phyloP scores from a whole-genome alignment of 805 yeast species.

The Hanseniaspora meyeri region DNA sequence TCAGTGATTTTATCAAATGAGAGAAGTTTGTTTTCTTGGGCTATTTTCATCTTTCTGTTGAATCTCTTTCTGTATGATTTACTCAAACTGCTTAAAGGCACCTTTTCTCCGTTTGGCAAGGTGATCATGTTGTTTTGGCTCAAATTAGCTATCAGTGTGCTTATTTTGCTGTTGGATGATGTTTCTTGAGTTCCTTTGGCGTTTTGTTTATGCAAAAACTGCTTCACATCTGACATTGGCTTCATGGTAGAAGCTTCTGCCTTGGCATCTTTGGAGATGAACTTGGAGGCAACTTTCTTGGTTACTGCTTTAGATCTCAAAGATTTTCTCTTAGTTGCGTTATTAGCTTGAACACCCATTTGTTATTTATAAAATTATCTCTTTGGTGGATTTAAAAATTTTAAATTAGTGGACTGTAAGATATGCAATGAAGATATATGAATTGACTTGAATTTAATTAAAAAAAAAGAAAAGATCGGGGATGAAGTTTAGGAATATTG shows the following conservation, averaged over 20 bases:
- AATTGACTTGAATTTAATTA: constrained; percentile 13
- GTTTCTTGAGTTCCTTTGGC: constrained; percentile 40
- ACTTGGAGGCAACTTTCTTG: constrained; percentile 10
- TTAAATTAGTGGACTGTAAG: constrained; percentile 17
- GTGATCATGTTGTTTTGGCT: constrained; percentile 20
- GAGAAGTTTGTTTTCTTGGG: constrained; percentile 49
- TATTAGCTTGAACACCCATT: constrained; percentile 12
- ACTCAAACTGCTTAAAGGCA: constrained; percentile 2
- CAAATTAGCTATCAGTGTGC: constrained; percentile 28
- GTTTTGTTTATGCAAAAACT: constrained; percentile 43
- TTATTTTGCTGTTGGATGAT: constrained; percentile 31
- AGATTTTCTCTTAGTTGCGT: constrained; percentile 10
- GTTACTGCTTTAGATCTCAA: constrained; percentile 8
- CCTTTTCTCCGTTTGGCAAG: constrained; percentile 14
- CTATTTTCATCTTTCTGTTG: constrained; percentile 53
- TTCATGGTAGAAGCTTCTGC: constrained; percentile 11
- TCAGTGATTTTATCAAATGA: constrained; percentile 28
- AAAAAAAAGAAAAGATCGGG: constrained; percentile 11
- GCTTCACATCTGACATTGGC: constrained; percentile 30
- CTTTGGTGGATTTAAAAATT: constrained; percentile 23
- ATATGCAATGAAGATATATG: too few relatives aligned
- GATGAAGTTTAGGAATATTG: too few relatives aligned
- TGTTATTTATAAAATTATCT: constrained; percentile 16
- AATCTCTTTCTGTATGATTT: constrained; percentile 34
- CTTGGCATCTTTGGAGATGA: constrained; percentile 2